Evolutionary conservation across 23 red algal species (phyloP).

Genomic region (Cyanidium caldarium): DNA sequence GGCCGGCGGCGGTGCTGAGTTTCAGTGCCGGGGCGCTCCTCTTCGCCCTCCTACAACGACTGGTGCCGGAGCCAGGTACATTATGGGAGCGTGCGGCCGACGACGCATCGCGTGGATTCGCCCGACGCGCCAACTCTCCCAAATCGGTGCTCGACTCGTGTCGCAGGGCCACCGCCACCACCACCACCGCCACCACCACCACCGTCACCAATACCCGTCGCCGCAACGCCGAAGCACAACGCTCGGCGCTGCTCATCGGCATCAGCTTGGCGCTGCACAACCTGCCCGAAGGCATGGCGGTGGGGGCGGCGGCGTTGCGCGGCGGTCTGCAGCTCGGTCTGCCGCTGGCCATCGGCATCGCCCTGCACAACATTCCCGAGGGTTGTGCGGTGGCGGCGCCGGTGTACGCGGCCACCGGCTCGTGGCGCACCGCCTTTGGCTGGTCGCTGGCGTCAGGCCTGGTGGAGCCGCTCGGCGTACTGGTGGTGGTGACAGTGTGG

Average conservation of each 20-base stretch:
- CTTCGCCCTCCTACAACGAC: conserved; percentile 19
- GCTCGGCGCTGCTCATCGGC: conserved; percentile 28
- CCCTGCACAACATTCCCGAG: conserved; percentile 62
- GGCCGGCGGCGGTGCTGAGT: background rate
- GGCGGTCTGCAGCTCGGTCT: conserved; percentile 31
- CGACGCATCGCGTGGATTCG: too few species aligned
- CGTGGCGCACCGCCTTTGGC: conserved; percentile 10
- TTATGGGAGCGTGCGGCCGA: background rate
- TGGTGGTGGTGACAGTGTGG: conserved; percentile 14
- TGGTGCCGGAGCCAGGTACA: conserved; percentile 43
- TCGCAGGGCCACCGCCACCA: too few species aligned
- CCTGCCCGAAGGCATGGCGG: conserved; percentile 44
- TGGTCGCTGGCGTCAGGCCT: conserved; percentile 41
- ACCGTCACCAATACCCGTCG: background rate
- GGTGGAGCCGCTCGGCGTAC: conserved; percentile 54
- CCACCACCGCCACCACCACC: background rate
- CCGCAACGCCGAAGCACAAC: conserved; percentile 2
- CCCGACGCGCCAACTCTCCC: too few species aligned
- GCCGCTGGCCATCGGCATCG: conserved; percentile 60
- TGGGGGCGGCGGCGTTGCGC: conserved; percentile 26
- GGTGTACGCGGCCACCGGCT: conserved; percentile 36
- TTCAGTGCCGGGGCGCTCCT: conserved; percentile 17
- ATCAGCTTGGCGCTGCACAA: conserved; percentile 55
- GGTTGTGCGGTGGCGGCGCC: conserved; percentile 49
- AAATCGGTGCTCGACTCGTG: too few species aligned